phyloP scores from a whole-genome alignment of 1,284 basidiomycete species.

The Pyrrhoderma noxium region DNA sequence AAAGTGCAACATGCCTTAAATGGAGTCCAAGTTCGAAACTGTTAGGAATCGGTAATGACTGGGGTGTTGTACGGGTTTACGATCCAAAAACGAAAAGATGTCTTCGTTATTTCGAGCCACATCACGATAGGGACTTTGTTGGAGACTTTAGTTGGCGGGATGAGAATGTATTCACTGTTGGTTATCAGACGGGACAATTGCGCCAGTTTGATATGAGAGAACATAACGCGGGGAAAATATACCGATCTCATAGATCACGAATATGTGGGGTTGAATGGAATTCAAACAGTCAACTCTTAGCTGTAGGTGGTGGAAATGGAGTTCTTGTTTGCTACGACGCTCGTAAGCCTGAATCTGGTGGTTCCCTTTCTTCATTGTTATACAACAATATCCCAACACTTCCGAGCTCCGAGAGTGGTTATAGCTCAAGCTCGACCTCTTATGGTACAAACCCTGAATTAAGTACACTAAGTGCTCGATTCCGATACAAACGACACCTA shows the following conservation, averaged over 20 bases:
- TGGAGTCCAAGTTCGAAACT: constrained; percentile 9
- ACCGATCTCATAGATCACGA: constrained; percentile 12
- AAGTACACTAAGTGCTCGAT: constrained; percentile 2
- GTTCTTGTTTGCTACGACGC: constrained; percentile 14
- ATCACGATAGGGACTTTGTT: constrained; percentile 7
- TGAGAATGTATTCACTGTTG: constrained; percentile 15
- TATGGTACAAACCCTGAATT: neutral
- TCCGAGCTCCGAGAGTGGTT: constrained; percentile 2
- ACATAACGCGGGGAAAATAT: constrained; percentile 2
- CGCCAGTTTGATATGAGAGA: constrained; percentile 16
- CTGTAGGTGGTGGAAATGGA: constrained; percentile 15
- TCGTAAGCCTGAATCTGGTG: constrained; percentile 1
- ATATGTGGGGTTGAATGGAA: constrained; percentile 17
- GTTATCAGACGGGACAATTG: constrained; percentile 13
- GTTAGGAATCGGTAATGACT: constrained; percentile 10
- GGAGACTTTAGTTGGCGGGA: constrained; percentile 16
- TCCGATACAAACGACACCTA: constrained; percentile 5
- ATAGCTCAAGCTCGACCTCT: neutral
- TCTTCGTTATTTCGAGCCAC: constrained; percentile 1
- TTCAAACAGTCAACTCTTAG: constrained; percentile 12
- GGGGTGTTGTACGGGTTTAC: constrained; percentile 11
- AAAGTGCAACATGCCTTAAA: constrained; percentile 6
- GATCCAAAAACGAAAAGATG: neutral
- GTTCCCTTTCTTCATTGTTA: neutral
- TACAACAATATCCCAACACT: constrained; percentile 1